Base-by-base conservation (phyloP, 495 filamentous ascomycete genomes). In the Daldinia caldariorum region DNA sequence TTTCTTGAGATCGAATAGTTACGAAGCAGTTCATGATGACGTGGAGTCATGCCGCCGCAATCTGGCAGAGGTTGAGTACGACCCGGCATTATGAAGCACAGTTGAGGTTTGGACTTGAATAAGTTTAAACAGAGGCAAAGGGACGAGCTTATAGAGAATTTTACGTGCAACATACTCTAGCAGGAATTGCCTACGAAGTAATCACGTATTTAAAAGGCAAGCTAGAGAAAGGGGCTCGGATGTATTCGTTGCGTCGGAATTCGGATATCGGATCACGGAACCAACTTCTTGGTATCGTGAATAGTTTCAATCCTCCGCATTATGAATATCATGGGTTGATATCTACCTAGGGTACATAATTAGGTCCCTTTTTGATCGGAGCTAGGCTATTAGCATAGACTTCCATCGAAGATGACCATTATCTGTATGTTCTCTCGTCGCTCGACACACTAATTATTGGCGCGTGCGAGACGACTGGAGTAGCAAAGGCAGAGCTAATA, bases 1-100 rank as follows among this genome's bases (percentile, higher is more conserved):
- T 92, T 76, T 10, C 50, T 56, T 0, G 79, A 73, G 16, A 82
- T 53, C 20, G 50, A 72, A 58, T 74, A 78, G 3, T 20, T n/a
- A 14, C 26, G 38, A 18, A 72, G 56, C 2, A 62, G 58, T 9
- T 35, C 29, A 39, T 63, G 6, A 20, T 51, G 45, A 34, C 49
- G 31, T 16, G 20, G 16, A 41, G 12, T 12, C 6, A 29, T 39
- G 6, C 37, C 26, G 6, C 14, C 7, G 10, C 53, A n/a, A 43
- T 57, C 58, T 4, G 22, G 34, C 3, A 32, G 38, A 49, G 58
- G 7, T 10, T 58, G 64, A 43, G 35, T 72, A 45, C 49, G 70
- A 18, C 65, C 57, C 6, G 61, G 61, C 70, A 72, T 72, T 34
- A 29, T 57, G 20, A 47, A 20, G 31, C 22, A 53, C 18, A 14